These are phyloP conservation scores for Phytophthora quininea DNA, from an alignment of 352 stramenopile species.

Conservation along the genomic window DNA sequence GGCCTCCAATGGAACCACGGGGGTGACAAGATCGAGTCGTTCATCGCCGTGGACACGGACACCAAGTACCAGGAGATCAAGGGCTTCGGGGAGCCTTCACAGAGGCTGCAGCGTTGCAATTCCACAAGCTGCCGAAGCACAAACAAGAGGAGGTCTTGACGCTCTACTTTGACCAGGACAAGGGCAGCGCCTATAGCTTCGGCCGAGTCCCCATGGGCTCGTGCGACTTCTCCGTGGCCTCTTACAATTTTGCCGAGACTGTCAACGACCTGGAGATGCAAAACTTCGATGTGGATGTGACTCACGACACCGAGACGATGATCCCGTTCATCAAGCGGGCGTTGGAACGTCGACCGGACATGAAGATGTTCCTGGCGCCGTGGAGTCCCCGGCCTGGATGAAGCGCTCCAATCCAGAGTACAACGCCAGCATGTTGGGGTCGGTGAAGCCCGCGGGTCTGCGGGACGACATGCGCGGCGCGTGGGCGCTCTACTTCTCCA, in stretches of 20 bases:
- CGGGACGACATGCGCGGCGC: conserved; percentile 54
- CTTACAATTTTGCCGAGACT: conserved; percentile 89
- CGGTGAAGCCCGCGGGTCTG: conserved; percentile 55
- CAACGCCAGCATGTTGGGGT: conserved; percentile 68
- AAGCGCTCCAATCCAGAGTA: conserved; percentile 56
- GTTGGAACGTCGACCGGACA: conserved; percentile 58
- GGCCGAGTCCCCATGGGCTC: conserved; percentile 88
- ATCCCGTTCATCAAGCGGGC: conserved; percentile 87
- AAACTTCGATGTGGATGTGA: conserved; percentile 81
- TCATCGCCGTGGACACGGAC: conserved; percentile 44
- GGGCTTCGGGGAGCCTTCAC: conserved; percentile 92
- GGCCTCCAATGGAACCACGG: conserved; percentile 34
- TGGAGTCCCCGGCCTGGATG: conserved; percentile 94
- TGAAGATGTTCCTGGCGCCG: conserved; percentile 88
- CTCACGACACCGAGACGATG: conserved; percentile 75
- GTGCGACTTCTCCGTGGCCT: conserved; percentile 81
- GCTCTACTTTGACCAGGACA: conserved; percentile 79
- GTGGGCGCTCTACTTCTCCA: conserved; percentile 93
- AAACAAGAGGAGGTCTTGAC: conserved; percentile 79
- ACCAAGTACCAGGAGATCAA: conserved; percentile 66
- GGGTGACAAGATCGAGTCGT: conserved; percentile 17
- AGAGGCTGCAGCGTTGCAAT: conserved; percentile 81
- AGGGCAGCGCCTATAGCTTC: conserved; percentile 79
- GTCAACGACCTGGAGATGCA: conserved; percentile 63
- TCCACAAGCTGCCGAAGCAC: conserved; percentile 63